Percentiles rank a stretch among this genome's conserved stretches.
Conservation (phyloP, 2,329 filamentous ascomycete species). For the Bertia moriformis region DNA sequence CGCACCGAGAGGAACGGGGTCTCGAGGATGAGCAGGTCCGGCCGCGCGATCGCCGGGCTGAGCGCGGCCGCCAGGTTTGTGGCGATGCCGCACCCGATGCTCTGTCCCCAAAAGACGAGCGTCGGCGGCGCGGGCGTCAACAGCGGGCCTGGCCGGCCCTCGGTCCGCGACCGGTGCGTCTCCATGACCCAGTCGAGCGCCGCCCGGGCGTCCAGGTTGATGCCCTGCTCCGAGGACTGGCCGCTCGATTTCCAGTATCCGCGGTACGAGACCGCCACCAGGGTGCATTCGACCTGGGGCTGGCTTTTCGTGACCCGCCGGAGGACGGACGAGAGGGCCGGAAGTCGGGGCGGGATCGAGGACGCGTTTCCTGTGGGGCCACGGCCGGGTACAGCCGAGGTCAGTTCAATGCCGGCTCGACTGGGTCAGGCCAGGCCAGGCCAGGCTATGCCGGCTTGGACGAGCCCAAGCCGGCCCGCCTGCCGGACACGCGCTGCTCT, state of each 20-base stretch:
- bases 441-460: no score
- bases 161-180: constrained; percentile 17
- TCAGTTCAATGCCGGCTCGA: no score
- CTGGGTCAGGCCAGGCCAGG: no score
- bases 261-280: constrained; percentile 47
- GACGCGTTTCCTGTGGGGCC: constrained; percentile 38
- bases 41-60: constrained; percentile 7
- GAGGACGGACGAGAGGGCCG: constrained; percentile 37
- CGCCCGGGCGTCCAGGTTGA: constrained; percentile 53
- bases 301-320: constrained; percentile 24
- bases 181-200: constrained; percentile 45
- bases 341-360: constrained; percentile 39
- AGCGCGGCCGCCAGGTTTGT: constrained; percentile 42
- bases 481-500: no score
- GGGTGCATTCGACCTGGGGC: constrained; percentile 29
- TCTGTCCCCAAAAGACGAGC: constrained; percentile 65
- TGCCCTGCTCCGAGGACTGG: constrained; percentile 53
- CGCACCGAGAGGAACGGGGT: constrained; percentile 61
- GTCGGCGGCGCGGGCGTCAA: no score
- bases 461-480: no score
- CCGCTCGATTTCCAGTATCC: constrained; percentile 70
- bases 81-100: constrained; percentile 59
- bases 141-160: no score
- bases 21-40: constrained; percentile 51
- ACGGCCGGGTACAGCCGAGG: no score